Evolutionary conservation across 805 yeast species (phyloP), one percentile per base, ranked within the genome.

Genomic region (Hyphopichia homilentoma): DNA sequence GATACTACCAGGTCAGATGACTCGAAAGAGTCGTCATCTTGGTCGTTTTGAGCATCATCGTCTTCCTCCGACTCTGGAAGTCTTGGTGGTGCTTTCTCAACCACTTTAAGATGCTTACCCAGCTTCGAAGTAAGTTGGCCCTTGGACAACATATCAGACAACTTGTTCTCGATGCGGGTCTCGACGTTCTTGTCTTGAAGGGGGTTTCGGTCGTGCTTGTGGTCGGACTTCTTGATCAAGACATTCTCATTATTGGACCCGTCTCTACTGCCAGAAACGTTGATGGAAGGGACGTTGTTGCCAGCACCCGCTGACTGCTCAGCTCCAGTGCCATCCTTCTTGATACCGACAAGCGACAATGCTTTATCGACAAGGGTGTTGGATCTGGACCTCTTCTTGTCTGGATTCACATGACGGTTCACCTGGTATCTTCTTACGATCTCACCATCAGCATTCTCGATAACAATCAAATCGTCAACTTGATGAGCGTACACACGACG

Each of bases 381-480:
- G 2, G 77, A 62, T 16, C 73, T 55, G 4, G 53, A 42, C 43
- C 72, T 54, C 41, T 47, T 43, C 4, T 11, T 22, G n/a, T 21
- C 36, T 35, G 15, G 21, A 12, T 6, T 8, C 5, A 33, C 40
- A 43, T 79, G 86, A 3, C 76, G 72, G 47, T 81, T 84, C 32
- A 89, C 79, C 46, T 66, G 73, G 59, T 88, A 90, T 33, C 95
- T 70, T 50, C 96, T 78, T 28, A 93, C 66, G 35, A 93, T 77
- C 46, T 90, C 97, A 42, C 97, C 98, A 8, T 89, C 95, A 27
- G 77, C 85, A 48, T 88, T 84, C 57, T 90, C 98, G 36, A 93
- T 81, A 37, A 87, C 70, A 34, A 93, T 74, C 38, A 79, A 68
- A 47, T 86, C 79, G 50, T 81, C 93, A 25, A 85, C 68, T 56